phyloP scores from a whole-genome alignment of 139 green algal genomes.

The Chlorella sp. region DNA sequence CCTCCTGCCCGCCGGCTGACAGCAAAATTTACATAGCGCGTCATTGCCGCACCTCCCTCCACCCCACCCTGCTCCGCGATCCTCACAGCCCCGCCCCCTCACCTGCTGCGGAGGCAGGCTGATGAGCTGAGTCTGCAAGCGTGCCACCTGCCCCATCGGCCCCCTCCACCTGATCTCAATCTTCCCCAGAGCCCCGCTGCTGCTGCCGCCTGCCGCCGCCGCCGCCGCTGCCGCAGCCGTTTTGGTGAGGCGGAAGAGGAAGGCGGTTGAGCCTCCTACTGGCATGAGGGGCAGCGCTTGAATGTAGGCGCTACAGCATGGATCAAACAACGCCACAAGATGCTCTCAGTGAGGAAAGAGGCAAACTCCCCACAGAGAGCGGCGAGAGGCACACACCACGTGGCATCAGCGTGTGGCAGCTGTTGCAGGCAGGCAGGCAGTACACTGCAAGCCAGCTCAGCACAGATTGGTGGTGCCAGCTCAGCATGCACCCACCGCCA shows the following conservation, averaged over 20 bases:
- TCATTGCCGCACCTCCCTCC: not conserved
- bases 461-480: too few relatives aligned
- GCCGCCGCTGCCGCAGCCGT: not conserved
- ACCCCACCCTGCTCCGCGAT: not conserved
- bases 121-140: conserved; percentile 75
- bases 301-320: conserved; percentile 1
- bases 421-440: too few relatives aligned
- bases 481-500: not conserved
- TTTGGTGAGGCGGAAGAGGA: conserved; percentile 32
- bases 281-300: not conserved
- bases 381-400: too few relatives aligned
- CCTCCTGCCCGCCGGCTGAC: too few relatives aligned
- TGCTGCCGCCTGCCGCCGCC: not conserved
- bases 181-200: conserved; percentile 47
- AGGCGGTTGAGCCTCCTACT: conserved; percentile 2
- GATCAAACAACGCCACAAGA: not conserved
- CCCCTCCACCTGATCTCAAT: conserved; percentile 70
- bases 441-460: too few relatives aligned
- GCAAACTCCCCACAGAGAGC: too few relatives aligned
- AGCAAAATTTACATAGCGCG: too few relatives aligned
- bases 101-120: not conserved
- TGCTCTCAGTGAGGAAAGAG: too few relatives aligned
- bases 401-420: too few relatives aligned
- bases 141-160: conserved; percentile 61
- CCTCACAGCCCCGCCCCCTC: too few relatives aligned